Evolutionary conservation across 2,329 filamentous ascomycete genomes (phyloP).

Genomic region (Ascosphaera apis): DNA sequence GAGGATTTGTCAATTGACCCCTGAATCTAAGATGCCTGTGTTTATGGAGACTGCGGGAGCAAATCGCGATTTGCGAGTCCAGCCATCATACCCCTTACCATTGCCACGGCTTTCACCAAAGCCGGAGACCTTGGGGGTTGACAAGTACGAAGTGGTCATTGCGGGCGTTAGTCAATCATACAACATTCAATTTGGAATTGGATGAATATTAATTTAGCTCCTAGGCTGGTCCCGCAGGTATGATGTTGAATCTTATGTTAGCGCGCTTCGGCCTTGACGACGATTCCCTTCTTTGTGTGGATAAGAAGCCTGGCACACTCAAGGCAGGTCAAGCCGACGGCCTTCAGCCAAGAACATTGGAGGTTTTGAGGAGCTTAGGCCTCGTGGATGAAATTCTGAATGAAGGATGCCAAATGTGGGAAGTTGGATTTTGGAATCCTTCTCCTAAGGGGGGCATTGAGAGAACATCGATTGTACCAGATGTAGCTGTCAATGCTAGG

Average conservation of each 20-base stretch:
- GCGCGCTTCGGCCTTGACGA: conserved; percentile 21
- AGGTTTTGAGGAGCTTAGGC: conserved; percentile 21
- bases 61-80: conserved; percentile 4
- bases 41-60: conserved; percentile 3
- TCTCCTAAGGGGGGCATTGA: conserved; percentile 28
- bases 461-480: conserved; percentile 3
- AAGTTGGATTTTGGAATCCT: conserved; percentile 45
- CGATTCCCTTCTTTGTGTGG: conserved; percentile 19
- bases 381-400: conserved; percentile 20
- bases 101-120: conserved; percentile 14
- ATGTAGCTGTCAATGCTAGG: conserved; percentile 9
- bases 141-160: conserved; percentile 20
- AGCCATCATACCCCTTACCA: conserved; percentile 26
- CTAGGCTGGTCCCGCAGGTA: conserved; percentile 20
- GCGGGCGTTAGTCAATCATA: conserved; percentile 12
- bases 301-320: conserved; percentile 17
- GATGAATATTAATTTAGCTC: background rate
- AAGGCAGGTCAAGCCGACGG: conserved; percentile 22
- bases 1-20: too few relatives aligned
- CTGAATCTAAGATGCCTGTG: conserved; percentile 2
- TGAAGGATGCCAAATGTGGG: conserved; percentile 58
- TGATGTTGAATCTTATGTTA: conserved; percentile 20
- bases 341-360: conserved; percentile 20
- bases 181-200: too few relatives aligned
- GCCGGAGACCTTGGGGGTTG: conserved; percentile 4